Evolutionary conservation across 768 basidiomycete genomes (phyloP).

Genomic region (Pisolithus marmoratus): DNA sequence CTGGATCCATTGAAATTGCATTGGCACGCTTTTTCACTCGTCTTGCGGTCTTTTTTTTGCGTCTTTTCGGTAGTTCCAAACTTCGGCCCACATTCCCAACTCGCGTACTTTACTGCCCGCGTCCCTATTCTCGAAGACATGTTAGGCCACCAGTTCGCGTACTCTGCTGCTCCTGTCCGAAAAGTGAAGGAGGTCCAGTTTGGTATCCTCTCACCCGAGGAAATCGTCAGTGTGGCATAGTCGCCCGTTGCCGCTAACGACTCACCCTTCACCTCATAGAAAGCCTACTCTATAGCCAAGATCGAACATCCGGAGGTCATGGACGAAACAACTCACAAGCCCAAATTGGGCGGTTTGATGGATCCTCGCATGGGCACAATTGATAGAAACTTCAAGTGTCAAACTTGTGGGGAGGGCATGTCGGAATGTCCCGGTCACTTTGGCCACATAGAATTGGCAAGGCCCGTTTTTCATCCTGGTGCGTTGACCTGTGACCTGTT

Average conservation of each 20-base stretch:
- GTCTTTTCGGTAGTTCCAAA: slow-evolving; percentile 4
- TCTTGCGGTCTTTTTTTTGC: slow-evolving; percentile 13
- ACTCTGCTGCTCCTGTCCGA: slow-evolving; percentile 89
- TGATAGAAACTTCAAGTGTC: slow-evolving; percentile 97
- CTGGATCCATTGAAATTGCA: slow-evolving; percentile 1
- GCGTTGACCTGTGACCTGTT: slow-evolving; percentile 24
- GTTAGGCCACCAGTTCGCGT: slow-evolving; percentile 88
- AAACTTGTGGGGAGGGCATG: slow-evolving; percentile 99
- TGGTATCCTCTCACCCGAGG: slow-evolving; percentile 97
- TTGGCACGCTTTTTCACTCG: slow-evolving; percentile 7
- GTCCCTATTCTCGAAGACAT: slow-evolving; percentile 35
- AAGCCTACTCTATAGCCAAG: slow-evolving; percentile 98
- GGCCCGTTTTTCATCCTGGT: slow-evolving; percentile 98
- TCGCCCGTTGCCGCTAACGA: slow-evolving; percentile 1
- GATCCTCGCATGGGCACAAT: slow-evolving; percentile 98
- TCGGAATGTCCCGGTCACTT: slow-evolving; percentile 99
- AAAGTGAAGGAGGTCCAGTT: slow-evolving; percentile 98
- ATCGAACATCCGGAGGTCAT: slow-evolving; percentile 98
- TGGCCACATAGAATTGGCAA: slow-evolving; percentile 94
- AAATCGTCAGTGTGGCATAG: slow-evolving; percentile 61
- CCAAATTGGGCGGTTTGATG: slow-evolving; percentile 92
- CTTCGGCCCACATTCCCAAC: slow-evolving; percentile 7
- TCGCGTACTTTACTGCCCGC: slow-evolving; percentile 9
- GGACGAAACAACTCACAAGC: slow-evolving; percentile 88
- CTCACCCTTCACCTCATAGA: slow-evolving; percentile 44